These are phyloP conservation scores for Euphorbia peplus DNA, from an alignment of 345 rosid genomes.

Conservation along the genomic window DNA sequence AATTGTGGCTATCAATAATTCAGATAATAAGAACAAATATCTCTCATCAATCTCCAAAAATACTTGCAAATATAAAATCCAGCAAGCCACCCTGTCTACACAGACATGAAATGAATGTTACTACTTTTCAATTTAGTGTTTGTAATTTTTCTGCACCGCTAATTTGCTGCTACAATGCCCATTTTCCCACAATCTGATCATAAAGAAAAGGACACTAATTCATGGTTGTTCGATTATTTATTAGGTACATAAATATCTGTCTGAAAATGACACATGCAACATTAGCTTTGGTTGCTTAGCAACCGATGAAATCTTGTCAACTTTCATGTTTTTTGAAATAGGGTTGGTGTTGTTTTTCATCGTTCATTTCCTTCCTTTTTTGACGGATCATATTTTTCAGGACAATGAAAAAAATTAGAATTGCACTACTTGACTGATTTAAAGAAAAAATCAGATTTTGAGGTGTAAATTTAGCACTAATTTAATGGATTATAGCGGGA, in stretches of 20 bases:
- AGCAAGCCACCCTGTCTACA: slow-evolving; percentile 3
- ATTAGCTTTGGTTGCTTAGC: background rate
- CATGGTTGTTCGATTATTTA: slow-evolving; percentile 5
- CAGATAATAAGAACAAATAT: background rate
- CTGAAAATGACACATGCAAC: slow-evolving; percentile 10
- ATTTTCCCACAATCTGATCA: background rate
- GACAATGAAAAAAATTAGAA: background rate
- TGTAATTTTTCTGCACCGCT: slow-evolving; percentile 25
- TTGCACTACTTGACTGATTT: too few relatives aligned
- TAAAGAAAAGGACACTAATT: slow-evolving; percentile 13
- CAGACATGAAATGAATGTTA: too few relatives aligned
- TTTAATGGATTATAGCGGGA: too few relatives aligned
- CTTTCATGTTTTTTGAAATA: background rate
- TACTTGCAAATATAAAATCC: background rate
- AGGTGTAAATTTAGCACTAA: too few relatives aligned
- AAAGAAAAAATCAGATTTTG: too few relatives aligned
- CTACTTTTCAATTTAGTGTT: background rate
- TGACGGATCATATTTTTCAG: slow-evolving; percentile 20
- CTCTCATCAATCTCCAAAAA: background rate
- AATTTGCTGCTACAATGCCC: slow-evolving; percentile 7
- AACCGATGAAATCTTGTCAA: slow-evolving; percentile 1
- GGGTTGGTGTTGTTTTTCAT: slow-evolving; percentile 1
- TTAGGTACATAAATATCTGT: slow-evolving; percentile 4
- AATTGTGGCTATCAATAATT: slow-evolving; percentile 9
- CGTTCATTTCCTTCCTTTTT: background rate